phyloP scores from a whole-genome alignment of 1,139 yeast species.

The Magnusiomyces paraingens region DNA sequence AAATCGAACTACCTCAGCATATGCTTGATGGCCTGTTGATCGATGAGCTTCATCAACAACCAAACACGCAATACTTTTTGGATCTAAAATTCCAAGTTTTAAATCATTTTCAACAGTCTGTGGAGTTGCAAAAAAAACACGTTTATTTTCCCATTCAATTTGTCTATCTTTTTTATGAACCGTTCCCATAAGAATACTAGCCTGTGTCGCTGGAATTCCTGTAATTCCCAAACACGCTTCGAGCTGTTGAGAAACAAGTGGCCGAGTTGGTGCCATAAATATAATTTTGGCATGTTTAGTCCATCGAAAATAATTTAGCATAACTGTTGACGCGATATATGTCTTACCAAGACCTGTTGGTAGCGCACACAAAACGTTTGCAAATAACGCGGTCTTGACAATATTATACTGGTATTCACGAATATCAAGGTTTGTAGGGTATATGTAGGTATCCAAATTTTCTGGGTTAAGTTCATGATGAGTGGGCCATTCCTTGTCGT shows the following conservation, averaged over 20 bases:
- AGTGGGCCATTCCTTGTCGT: slow-evolving; percentile 1
- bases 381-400: slow-evolving; percentile 61
- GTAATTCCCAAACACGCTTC: slow-evolving; percentile 87
- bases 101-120: slow-evolving; percentile 93
- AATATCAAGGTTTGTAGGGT: slow-evolving; percentile 78
- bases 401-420: slow-evolving; percentile 87
- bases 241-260: slow-evolving; percentile 95
- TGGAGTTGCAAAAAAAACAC: slow-evolving; percentile 92
- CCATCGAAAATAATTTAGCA: slow-evolving; percentile 89
- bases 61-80: slow-evolving; percentile 64
- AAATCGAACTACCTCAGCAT: slow-evolving; percentile 69
- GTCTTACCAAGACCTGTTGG: slow-evolving; percentile 99
- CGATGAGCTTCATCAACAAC: slow-evolving; percentile 96
- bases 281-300: slow-evolving; percentile 66
- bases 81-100: slow-evolving; percentile 64
- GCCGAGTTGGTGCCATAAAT: slow-evolving; percentile 96
- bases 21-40: slow-evolving; percentile 85
- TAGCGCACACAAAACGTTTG: slow-evolving; percentile 77
- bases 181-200: slow-evolving; percentile 72
- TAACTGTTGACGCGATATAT: slow-evolving; percentile 88
- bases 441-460: slow-evolving; percentile 50
- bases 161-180: slow-evolving; percentile 38
- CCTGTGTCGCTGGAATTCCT: slow-evolving; percentile 68
- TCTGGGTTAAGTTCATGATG: slow-evolving; percentile 42
- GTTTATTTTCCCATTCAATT: slow-evolving; percentile 65